Base-by-base conservation (phyloP, 148 eudicot genomes). In the Diospyros lotus region DNA sequence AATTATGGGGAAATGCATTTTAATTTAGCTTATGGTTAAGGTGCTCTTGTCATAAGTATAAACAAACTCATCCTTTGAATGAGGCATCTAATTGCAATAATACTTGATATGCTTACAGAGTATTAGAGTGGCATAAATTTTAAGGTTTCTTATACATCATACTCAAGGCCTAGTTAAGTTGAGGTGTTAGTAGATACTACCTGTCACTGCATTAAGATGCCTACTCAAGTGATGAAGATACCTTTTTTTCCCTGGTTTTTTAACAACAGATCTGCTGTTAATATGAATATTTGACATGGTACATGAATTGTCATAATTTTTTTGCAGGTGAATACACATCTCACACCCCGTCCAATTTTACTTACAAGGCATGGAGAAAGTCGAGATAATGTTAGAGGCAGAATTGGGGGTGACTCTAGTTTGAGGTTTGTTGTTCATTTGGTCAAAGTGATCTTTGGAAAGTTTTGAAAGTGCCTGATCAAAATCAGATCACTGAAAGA, bases 341-440 rank as follows among this genome's bases (percentile, higher is more conserved):
- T 95, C 78, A 92, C 90, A 6, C 97, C 98, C 7, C 94, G 96
- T 66, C 98, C 98, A 64, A 92, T 95, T 84, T 83, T 95, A 76
- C 94, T 92, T 48, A 92, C 97, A 38, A 87, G 97, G 86, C 97
- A 94, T 83, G 97, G 97, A 76, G 94, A 95, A 90, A 95, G 97
- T 82, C 83, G 76, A 53, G 87, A 90, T 82, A 95, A 95, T 80
- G 97, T 95, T 78, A 85, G 96, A 90, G 91, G 88, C 82, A 86
- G 97, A 84, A 88, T 94, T 79, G 97, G 98, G 42, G 97, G 97
- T 48, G 96, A 92, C 83, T 87, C 94, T 81, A 79, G 81, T 78
- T n/a, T 90, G 68, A 92, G 97, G 97, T 94, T 72, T 38, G 62
- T 12, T 56, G 59, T 69, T 56, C 42, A 67, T 68, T 75, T 44